Conservation (phyloP, 2,329 filamentous ascomycete species). For the Fusarium cicatricum region DNA sequence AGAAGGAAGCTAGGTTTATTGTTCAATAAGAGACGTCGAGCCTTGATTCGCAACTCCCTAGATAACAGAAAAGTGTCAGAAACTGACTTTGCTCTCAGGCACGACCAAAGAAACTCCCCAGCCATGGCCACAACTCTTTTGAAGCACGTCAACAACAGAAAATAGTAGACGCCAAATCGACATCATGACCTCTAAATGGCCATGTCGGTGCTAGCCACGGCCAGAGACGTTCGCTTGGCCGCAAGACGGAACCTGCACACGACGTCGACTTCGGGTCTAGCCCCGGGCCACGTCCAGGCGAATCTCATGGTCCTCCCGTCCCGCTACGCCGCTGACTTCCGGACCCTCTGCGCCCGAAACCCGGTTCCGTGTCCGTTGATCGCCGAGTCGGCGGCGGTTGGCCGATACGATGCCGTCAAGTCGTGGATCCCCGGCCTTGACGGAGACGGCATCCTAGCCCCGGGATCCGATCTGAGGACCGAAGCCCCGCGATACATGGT, state of each 20-base stretch:
- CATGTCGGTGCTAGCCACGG: conserved; percentile 29
- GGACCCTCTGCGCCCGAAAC: conserved; percentile 66
- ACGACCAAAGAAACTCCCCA: background rate
- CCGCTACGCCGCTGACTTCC: conserved; percentile 65
- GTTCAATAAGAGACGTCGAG: no score
- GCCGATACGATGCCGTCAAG: conserved; percentile 52
- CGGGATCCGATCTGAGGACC: conserved; percentile 62
- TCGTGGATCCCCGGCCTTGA: conserved; percentile 40
- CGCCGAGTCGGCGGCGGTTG: conserved; percentile 57
- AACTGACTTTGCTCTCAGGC: background rate
- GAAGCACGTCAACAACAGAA: background rate
- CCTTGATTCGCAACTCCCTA: conserved; percentile 1
- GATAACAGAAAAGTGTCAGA: background rate
- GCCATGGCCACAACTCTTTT: background rate
- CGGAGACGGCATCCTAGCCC: conserved; percentile 42
- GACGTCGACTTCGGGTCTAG: conserved; percentile 61
- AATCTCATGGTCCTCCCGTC: conserved; percentile 69
- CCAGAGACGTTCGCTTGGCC: conserved; percentile 53
- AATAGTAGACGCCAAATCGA: background rate
- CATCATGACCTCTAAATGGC: background rate
- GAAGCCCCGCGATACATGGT: conserved; percentile 68
- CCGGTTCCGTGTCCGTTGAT: conserved; percentile 70
- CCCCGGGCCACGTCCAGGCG: conserved; percentile 65
- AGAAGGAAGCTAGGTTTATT: no score
- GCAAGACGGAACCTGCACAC: conserved; percentile 52